Evolutionary conservation across 768 basidiomycete species (phyloP), one percentile per base, ranked within the genome.

Genomic region (Albatrellus ellisii): DNA sequence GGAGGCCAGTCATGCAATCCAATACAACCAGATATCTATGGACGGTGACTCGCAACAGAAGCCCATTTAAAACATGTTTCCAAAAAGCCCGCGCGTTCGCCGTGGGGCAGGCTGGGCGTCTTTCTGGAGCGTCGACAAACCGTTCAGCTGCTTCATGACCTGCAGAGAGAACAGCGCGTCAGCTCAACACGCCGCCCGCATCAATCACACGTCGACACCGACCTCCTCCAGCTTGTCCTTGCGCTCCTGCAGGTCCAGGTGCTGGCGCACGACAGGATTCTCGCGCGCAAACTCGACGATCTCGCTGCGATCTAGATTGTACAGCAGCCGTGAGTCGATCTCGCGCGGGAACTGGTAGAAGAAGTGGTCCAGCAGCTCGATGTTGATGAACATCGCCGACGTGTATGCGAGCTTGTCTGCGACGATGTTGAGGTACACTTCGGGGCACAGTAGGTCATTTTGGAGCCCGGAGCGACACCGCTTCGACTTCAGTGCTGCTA

Each of bases 341-440:
- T 97, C 94, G 25, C 94, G 79, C 47, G 95, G 94, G 68, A 99
- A 97, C 86, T 94, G 89, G 55, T 98, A 95, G 69, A 98, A 98
- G 70, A 98, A 99, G 52, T 97, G 92, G 54, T 95, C 92, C 1
- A 98, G 73, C 8, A 99, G 69, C 58, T 99, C 95, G 45, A 99
- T 95, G 63, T 91, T 95, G 69, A 99, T 95, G 60, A 98, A 98
- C 83, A 97, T 89, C 2, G 92, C 78, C 2, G 90, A 88, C 0
- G 94, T 98, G 56, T 90, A 81, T 1, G 92, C 90, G 31, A 99
- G 70, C 61, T 99, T 98, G 59, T 97, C 88, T 2, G 95, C 90
- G 17, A 99, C 91, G 20, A 94, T 89, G 53, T 89, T 82, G 49
- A 99, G 71, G 75, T 98, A 98, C 0, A 87, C 85, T 59, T 99